phyloP scores from a whole-genome alignment of 805 yeast species.

The Candida bentonensis region DNA sequence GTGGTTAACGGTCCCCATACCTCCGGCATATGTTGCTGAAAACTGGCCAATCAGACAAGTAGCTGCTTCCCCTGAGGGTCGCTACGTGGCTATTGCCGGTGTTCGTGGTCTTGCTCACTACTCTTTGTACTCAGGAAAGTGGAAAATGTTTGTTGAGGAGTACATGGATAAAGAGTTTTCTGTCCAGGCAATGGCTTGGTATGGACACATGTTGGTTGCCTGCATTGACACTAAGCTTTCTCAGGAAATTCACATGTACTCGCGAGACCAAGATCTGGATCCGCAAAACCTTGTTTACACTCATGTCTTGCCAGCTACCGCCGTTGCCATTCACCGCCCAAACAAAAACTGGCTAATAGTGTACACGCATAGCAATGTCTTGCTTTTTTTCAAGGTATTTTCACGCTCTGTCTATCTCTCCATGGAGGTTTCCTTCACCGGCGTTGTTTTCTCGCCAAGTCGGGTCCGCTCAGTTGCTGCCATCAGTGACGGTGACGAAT shows the following conservation, averaged over 20 bases:
- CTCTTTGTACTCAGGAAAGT: slow-evolving; percentile 26
- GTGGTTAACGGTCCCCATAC: slow-evolving; percentile 35
- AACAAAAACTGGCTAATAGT: slow-evolving; percentile 20
- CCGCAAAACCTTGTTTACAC: slow-evolving; percentile 19
- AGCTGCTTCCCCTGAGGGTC: slow-evolving; percentile 34
- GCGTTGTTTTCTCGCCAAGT: slow-evolving; percentile 25
- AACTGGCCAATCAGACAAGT: slow-evolving; percentile 31
- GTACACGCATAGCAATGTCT: slow-evolving; percentile 19
- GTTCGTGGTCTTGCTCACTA: slow-evolving; percentile 32
- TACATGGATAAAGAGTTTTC: slow-evolving; percentile 21
- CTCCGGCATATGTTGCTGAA: slow-evolving; percentile 29
- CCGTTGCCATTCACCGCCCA: slow-evolving; percentile 16
- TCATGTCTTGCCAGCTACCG: slow-evolving; percentile 18
- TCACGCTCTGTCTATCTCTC: slow-evolving; percentile 15
- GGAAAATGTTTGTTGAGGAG: slow-evolving; percentile 31
- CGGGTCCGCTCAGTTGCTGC: slow-evolving; percentile 21
- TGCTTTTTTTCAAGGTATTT: slow-evolving; percentile 14
- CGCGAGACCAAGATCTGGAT: slow-evolving; percentile 22
- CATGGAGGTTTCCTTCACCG: slow-evolving; percentile 21
- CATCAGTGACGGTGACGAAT: slow-evolving; percentile 6
- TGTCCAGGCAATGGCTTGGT: slow-evolving; percentile 27
- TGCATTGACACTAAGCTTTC: slow-evolving; percentile 17
- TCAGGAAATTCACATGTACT: slow-evolving; percentile 22
- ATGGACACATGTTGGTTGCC: slow-evolving; percentile 22
- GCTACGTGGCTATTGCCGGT: slow-evolving; percentile 37